Evolutionary conservation across 1,284 basidiomycete species (phyloP).

Genomic region (Boletus albobrunnescens): DNA sequence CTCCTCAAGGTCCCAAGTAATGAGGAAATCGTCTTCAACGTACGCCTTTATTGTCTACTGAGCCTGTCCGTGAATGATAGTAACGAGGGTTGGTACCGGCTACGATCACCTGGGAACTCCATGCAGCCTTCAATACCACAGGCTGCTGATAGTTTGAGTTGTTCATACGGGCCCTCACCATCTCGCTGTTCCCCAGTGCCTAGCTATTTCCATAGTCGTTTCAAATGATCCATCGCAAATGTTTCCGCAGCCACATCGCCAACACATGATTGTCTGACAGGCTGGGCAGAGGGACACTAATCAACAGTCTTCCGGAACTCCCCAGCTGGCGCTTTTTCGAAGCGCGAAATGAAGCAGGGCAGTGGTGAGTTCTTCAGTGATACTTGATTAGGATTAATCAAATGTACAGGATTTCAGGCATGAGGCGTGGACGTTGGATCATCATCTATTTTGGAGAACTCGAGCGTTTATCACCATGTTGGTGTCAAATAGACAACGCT

Average conservation of each 20-base stretch:
- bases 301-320: background rate
- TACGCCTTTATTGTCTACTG: too few relatives aligned
- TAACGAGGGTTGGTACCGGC: too few relatives aligned
- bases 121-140: too few relatives aligned
- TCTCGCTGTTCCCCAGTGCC: constrained; percentile 9
- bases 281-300: background rate
- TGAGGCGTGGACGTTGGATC: background rate
- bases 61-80: too few relatives aligned
- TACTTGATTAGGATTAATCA: background rate
- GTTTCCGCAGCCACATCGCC: background rate
- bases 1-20: too few relatives aligned
- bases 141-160: too few relatives aligned
- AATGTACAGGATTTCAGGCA: background rate
- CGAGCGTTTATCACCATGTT: background rate
- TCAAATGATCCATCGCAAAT: background rate
- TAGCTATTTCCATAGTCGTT: background rate
- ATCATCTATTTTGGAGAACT: background rate
- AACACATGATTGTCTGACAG: background rate
- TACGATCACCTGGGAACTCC: too few relatives aligned
- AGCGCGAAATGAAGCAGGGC: background rate
- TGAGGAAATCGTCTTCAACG: too few relatives aligned
- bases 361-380: background rate
- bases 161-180: too few relatives aligned
- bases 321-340: background rate
- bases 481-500: background rate